phyloP scores from a whole-genome alignment of 169 alveolate species.

The Miamiensis avidus region DNA sequence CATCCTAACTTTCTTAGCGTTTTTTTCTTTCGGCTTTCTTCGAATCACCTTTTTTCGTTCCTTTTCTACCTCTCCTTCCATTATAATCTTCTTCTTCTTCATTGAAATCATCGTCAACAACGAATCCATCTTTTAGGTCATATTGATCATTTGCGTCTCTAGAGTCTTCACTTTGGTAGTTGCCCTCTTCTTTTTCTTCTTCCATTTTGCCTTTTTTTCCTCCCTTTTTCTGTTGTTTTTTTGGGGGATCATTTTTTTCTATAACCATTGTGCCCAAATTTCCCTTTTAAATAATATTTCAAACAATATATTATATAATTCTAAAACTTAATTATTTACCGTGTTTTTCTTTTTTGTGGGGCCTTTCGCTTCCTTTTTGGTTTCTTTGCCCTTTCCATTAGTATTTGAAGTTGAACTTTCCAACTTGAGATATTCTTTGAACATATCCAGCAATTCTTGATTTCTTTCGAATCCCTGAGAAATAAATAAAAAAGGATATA shows the following conservation, averaged over 20 bases:
- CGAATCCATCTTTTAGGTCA: too few species aligned
- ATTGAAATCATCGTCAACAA: too few species aligned
- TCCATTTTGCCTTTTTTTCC: too few species aligned
- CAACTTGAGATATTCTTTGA: conserved; percentile 5
- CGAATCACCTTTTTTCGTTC: neutral
- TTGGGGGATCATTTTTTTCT: neutral
- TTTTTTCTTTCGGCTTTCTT: neutral
- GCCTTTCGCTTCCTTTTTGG: neutral
- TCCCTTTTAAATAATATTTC: too few species aligned
- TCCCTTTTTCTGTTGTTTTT: too few species aligned
- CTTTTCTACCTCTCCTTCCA: neutral
- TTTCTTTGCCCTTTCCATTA: neutral
- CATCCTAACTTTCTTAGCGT: neutral
- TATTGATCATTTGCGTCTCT: neutral
- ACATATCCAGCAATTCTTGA: conserved; percentile 29
- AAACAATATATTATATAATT: too few species aligned
- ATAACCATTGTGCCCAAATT: neutral
- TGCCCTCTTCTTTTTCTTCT: too few species aligned
- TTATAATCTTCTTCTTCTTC: too few species aligned
- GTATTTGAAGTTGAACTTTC: neutral
- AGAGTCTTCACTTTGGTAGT: too few species aligned
- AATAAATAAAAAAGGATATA: too few species aligned
- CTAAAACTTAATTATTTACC: too few species aligned
- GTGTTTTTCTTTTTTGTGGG: too few species aligned
- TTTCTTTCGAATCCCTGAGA: conserved; percentile 13